A percentile compares a stretch with the other conserved stretches of the same genome.
Conservation (phyloP, 2,329 filamentous ascomycete species). For the Penicillium freii region DNA sequence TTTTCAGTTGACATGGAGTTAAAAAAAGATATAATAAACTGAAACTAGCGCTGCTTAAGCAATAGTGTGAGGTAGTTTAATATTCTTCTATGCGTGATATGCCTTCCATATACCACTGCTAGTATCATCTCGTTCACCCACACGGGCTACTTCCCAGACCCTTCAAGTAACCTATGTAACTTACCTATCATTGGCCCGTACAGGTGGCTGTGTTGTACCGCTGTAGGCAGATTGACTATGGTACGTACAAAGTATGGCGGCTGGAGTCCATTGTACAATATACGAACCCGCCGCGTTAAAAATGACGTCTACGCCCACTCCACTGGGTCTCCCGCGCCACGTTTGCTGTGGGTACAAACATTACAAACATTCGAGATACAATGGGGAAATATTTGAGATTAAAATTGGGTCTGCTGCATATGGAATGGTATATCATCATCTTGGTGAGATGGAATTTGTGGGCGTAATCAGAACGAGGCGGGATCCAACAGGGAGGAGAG, state of each 20-base stretch:
- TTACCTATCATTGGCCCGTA: neutral
- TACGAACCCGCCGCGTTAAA: neutral
- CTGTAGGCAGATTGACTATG: neutral
- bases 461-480: neutral
- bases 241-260: neutral
- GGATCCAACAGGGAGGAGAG: neutral
- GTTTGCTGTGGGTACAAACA: neutral
- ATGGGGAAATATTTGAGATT: neutral
- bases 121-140: too few species aligned
- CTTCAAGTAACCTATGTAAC: too few species aligned
- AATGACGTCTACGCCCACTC: slow-evolving; percentile 2
- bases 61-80: neutral
- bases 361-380: neutral
- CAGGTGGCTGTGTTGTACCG: neutral
- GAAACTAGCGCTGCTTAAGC: neutral
- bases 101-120: neutral
- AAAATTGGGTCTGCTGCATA: neutral
- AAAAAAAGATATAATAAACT: neutral
- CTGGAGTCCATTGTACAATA: neutral
- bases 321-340: neutral
- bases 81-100: neutral
- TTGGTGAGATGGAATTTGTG: neutral
- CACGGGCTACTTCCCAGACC: neutral
- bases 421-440: neutral
- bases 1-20: neutral